Evolutionary conservation across 306 rosid species (phyloP).

Genomic region (Alnus glutinosa): DNA sequence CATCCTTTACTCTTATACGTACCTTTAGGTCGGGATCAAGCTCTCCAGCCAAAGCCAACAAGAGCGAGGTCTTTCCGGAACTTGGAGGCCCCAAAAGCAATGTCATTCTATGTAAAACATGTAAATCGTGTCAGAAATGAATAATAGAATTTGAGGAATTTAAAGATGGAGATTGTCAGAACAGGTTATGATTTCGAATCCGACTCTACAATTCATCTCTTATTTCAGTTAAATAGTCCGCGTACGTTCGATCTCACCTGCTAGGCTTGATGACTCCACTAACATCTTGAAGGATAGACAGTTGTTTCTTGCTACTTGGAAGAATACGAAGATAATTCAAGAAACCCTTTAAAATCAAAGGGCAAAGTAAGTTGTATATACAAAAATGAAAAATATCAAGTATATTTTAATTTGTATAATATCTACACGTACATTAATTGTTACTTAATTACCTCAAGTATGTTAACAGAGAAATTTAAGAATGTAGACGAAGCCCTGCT

Average conservation of each 20-base stretch:
- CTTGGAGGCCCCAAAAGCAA: constrained; percentile 87
- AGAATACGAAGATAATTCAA: constrained; percentile 41
- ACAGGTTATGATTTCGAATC: too few relatives aligned
- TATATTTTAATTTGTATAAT: too few relatives aligned
- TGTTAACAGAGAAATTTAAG: constrained; percentile 41
- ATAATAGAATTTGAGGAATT: background rate
- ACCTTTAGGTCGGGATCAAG: constrained; percentile 65
- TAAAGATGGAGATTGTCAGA: background rate
- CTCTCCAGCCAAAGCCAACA: constrained; percentile 76
- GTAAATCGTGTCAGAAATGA: background rate
- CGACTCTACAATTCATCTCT: too few relatives aligned
- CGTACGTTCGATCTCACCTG: constrained; percentile 23
- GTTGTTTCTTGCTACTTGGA: constrained; percentile 36
- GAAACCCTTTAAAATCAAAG: constrained; percentile 25
- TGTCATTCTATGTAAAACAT: constrained; percentile 50
- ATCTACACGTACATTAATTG: too few relatives aligned
- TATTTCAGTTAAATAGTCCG: too few relatives aligned
- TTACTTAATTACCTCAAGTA: constrained; percentile 34
- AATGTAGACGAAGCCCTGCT: constrained; percentile 63
- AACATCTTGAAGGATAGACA: constrained; percentile 59
- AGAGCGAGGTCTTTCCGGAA: constrained; percentile 79
- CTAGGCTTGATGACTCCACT: constrained; percentile 78
- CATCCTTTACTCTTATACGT: background rate
- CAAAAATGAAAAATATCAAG: background rate
- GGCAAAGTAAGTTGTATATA: background rate